Percentiles rank a stretch among this genome's conserved stretches.
phyloP scores from a whole-genome alignment of 257 asterid genomes.

The Linderniella brevidens region DNA sequence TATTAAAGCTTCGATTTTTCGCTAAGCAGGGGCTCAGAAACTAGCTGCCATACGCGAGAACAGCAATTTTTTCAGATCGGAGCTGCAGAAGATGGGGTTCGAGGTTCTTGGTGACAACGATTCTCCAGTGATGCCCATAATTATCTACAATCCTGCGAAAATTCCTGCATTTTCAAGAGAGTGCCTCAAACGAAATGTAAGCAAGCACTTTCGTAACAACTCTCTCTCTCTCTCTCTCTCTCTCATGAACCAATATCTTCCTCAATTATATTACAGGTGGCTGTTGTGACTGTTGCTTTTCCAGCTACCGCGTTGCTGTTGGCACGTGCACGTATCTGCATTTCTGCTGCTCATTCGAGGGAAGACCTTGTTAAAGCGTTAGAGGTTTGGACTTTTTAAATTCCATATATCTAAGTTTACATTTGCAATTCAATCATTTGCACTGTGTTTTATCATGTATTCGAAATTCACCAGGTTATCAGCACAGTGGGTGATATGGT shows the following conservation, averaged over 20 bases:
- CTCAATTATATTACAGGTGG: conserved; percentile 31
- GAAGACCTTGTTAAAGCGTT: conserved; percentile 86
- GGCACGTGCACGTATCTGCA: conserved; percentile 95
- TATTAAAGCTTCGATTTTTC: background rate
- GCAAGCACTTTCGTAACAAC: conserved; percentile 2
- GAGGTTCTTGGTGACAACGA: conserved; percentile 97
- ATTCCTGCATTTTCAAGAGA: conserved; percentile 96
- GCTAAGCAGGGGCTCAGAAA: conserved; percentile 66
- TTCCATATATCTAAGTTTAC: background rate
- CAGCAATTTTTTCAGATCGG: conserved; percentile 82
- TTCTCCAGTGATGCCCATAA: conserved; percentile 96
- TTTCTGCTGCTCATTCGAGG: conserved; percentile 88
- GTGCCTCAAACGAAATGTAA: conserved; percentile 74
- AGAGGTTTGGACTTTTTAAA: conserved; percentile 30
- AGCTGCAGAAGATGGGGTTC: conserved; percentile 93
- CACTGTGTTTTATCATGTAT: background rate
- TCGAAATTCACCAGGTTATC: conserved; percentile 9
- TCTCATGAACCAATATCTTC: background rate
- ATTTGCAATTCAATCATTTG: background rate
- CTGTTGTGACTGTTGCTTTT: conserved; percentile 91
- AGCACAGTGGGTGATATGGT: conserved; percentile 68
- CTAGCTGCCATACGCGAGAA: conserved; percentile 83
- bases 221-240: conserved; percentile 6
- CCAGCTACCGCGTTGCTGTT: conserved; percentile 94
- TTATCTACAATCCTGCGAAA: conserved; percentile 93